Evolutionary conservation across 495 filamentous ascomycete species (phyloP).

Genomic region (Geoglossum glabrum): DNA sequence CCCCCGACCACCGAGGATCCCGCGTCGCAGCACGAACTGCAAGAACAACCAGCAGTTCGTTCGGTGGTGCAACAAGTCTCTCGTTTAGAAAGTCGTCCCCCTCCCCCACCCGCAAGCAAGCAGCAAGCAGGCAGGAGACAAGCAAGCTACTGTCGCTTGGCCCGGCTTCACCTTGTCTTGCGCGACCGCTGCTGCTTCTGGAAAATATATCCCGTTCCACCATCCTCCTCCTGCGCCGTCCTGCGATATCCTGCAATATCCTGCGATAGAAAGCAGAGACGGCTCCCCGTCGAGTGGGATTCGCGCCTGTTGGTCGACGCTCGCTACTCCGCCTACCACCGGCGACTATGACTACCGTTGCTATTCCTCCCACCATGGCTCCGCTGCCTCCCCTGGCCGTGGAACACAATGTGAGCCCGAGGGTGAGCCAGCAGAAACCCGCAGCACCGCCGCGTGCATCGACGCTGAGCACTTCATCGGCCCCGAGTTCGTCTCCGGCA

Average conservation of each 20-base stretch:
- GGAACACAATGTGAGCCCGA: slow-evolving; percentile 2
- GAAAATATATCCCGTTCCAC: neutral
- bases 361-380: neutral
- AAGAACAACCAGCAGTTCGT: neutral
- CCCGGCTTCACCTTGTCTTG: neutral
- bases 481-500: slow-evolving; percentile 16
- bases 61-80: neutral
- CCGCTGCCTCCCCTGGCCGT: neutral
- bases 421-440: neutral
- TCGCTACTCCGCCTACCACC: neutral
- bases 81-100: neutral
- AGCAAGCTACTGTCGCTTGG: too few species aligned
- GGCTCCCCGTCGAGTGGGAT: neutral
- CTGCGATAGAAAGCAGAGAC: neutral
- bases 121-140: neutral
- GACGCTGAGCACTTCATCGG: slow-evolving; percentile 16
- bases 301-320: neutral
- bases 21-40: neutral
- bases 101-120: neutral
- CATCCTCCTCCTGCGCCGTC: neutral
- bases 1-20: neutral
- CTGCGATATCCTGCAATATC: too few species aligned
- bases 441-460: neutral
- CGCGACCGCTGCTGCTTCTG: neutral
- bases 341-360: slow-evolving; percentile 1